phyloP scores from a whole-genome alignment of 345 rosid species.

The Salix purpurea region DNA sequence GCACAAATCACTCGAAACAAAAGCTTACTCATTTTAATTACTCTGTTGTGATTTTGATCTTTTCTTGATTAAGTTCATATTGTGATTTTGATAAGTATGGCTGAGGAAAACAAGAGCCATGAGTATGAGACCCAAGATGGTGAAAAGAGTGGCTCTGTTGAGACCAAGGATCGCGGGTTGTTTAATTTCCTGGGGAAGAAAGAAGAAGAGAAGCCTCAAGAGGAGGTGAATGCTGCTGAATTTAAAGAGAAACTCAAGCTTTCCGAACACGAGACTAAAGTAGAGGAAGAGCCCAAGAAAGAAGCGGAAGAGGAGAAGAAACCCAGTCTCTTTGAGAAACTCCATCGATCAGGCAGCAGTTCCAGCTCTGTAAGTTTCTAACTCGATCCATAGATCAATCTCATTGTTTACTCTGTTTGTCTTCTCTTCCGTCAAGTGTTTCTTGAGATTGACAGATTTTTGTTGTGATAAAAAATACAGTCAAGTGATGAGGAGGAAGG shows the following conservation, averaged over 20 bases:
- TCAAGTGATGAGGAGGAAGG: constrained; percentile 81
- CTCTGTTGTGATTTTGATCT: neutral
- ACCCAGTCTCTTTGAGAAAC: constrained; percentile 55
- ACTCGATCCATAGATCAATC: neutral
- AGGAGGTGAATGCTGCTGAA: constrained; percentile 49
- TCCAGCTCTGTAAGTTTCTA: constrained; percentile 84
- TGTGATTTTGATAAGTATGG: constrained; percentile 28
- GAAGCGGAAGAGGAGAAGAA: constrained; percentile 43
- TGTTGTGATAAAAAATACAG: constrained; percentile 28
- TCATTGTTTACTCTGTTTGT: neutral
- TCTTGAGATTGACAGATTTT: neutral
- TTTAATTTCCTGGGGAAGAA: constrained; percentile 79
- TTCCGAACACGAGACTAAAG: constrained; percentile 30
- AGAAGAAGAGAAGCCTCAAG: constrained; percentile 53
- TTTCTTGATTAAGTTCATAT: neutral
- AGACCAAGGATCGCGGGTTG: constrained; percentile 67
- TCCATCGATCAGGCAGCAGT: constrained; percentile 66
- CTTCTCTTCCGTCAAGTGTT: neutral
- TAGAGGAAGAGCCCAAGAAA: constrained; percentile 22
- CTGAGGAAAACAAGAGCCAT: constrained; percentile 49
- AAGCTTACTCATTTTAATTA: neutral
- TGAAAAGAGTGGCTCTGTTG: constrained; percentile 24
- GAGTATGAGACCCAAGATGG: constrained; percentile 37
- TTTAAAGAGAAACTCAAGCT: constrained; percentile 64
- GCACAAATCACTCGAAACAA: neutral